These are phyloP conservation scores for Diddensiella caesifluorescens DNA, from an alignment of 805 yeast genomes.

Conservation along the genomic window DNA sequence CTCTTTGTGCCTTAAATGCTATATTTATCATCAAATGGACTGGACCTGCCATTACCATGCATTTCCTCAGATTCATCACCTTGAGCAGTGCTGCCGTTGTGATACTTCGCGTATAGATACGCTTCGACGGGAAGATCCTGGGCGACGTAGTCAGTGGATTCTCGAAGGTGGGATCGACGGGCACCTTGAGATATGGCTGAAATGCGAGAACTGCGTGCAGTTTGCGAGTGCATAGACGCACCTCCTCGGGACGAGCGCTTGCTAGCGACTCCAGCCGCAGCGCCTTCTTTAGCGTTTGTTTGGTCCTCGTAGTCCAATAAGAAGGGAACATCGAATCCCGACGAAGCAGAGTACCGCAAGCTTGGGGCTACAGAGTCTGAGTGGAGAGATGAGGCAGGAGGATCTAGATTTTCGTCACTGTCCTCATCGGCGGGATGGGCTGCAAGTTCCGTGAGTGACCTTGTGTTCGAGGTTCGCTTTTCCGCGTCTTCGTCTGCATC, in stretches of 20 bases:
- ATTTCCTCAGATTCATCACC: not conserved
- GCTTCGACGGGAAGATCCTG: slow-evolving; percentile 21
- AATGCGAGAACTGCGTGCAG: not conserved
- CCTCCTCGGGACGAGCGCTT: not conserved
- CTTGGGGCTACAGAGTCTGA: slow-evolving; percentile 5
- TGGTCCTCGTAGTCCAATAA: slow-evolving; percentile 6
- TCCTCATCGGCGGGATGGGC: not conserved
- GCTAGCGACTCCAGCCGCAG: not conserved
- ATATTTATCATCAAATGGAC: slow-evolving; percentile 23
- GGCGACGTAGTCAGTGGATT: slow-evolving; percentile 16
- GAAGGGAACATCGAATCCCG: slow-evolving; percentile 21
- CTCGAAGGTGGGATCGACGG: slow-evolving; percentile 2
- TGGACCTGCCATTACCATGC: slow-evolving; percentile 13
- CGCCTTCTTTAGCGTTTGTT: not conserved
- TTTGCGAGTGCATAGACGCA: too few relatives aligned
- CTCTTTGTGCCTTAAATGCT: not conserved
- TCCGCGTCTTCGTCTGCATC: not conserved
- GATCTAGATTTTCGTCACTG: not conserved
- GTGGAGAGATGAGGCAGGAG: not conserved
- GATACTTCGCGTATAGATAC: slow-evolving; percentile 14
- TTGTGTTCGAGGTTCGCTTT: not conserved
- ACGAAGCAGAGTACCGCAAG: slow-evolving; percentile 10
- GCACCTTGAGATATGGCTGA: not conserved
- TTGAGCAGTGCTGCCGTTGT: not conserved
- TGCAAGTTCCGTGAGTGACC: not conserved